phyloP scores from a whole-genome alignment of 176 grass and related monocot genomes.

The Saccharum officinarum region DNA sequence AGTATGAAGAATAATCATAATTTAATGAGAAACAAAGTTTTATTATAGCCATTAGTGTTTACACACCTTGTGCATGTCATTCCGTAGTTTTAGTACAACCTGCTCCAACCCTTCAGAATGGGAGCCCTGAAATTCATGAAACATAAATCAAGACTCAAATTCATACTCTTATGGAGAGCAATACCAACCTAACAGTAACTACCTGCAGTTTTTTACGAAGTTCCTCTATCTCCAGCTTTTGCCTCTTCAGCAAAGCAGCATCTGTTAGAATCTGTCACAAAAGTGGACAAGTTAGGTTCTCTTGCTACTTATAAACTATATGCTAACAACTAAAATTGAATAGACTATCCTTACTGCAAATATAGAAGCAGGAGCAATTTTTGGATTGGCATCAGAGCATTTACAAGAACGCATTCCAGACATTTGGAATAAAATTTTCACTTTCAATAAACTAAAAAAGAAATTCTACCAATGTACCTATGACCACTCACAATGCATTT shows the following conservation, averaged over 20 bases:
- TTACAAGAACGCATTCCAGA: background rate
- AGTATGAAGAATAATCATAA: background rate
- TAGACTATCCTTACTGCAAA: background rate
- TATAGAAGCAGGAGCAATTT: background rate
- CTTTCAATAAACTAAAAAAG: background rate
- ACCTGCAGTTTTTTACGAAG: constrained; percentile 86
- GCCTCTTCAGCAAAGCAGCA: constrained; percentile 86
- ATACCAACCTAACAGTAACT: constrained; percentile 35
- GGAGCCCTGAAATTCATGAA: constrained; percentile 73
- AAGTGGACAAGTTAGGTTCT: constrained; percentile 25
- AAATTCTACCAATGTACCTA: background rate
- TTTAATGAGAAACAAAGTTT: background rate
- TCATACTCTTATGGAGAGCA: background rate
- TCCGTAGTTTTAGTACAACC: constrained; percentile 82
- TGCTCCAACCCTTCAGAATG: constrained; percentile 95
- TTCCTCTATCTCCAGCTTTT: constrained; percentile 95
- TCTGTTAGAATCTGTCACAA: constrained; percentile 77
- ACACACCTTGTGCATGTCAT: constrained; percentile 95
- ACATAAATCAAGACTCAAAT: constrained; percentile 18
- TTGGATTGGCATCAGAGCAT: background rate
- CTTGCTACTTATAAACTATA: background rate
- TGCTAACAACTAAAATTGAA: constrained; percentile 6
- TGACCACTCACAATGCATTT: background rate
- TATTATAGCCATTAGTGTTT: background rate
- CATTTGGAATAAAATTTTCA: constrained; percentile 1